Evolutionary conservation across 345 rosid species (phyloP).

Genomic region (Hirschfeldia incana): DNA sequence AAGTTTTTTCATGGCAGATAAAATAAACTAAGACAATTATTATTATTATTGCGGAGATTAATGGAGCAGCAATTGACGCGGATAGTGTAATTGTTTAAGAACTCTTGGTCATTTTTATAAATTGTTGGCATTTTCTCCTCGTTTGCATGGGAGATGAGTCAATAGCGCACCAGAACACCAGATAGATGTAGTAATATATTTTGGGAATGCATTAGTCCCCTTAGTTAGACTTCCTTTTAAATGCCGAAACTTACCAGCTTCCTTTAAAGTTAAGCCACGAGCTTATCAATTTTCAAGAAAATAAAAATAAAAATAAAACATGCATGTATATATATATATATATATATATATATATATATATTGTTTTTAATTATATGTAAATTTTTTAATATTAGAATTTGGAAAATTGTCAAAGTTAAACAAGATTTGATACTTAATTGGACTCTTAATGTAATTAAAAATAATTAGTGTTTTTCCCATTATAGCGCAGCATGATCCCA

Average conservation of each 20-base stretch:
- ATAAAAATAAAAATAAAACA: background rate
- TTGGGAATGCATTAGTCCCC: background rate
- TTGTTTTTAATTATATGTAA: no score
- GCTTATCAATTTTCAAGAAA: background rate
- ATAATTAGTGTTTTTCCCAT: background rate
- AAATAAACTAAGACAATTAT: background rate
- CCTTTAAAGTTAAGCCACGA: background rate
- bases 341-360: background rate
- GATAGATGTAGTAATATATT: background rate
- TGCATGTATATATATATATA: background rate
- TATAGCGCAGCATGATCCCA: background rate
- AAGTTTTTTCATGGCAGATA: background rate
- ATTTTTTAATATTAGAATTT: background rate
- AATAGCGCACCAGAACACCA: background rate
- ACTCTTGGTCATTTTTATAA: background rate
- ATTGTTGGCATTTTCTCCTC: background rate
- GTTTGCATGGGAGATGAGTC: conserved; percentile 13
- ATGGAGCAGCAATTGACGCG: conserved; percentile 16
- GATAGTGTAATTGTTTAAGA: conserved; percentile 15
- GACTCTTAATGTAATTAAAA: background rate
- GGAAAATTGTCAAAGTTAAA: conserved; percentile 10
- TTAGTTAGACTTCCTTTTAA: background rate
- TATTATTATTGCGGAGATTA: background rate
- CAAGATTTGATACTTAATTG: background rate
- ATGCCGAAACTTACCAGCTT: conserved; percentile 7